phyloP scores from a whole-genome alignment of 1,284 basidiomycete species.

The Papiliotrema flavescens region DNA sequence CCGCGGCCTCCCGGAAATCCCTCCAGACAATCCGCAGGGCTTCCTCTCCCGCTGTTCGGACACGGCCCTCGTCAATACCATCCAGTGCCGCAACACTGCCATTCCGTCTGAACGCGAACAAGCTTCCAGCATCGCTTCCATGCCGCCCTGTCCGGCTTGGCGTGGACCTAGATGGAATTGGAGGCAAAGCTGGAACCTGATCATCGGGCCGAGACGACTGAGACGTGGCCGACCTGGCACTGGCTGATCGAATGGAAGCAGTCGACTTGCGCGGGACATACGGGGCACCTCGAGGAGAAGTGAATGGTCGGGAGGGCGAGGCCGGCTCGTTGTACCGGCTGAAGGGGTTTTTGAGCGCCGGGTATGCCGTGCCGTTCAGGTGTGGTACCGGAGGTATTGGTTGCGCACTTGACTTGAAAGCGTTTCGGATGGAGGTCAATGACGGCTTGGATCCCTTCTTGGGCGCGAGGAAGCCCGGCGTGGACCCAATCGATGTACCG shows the following conservation, averaged over 20 bases:
- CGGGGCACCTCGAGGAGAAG: slow-evolving; percentile 13
- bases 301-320: slow-evolving; percentile 20
- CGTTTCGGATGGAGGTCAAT: slow-evolving; percentile 61
- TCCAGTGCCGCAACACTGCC: slow-evolving; percentile 32
- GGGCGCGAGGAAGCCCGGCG: slow-evolving; percentile 48
- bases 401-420: slow-evolving; percentile 60
- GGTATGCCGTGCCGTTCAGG: slow-evolving; percentile 32
- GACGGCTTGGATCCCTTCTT: slow-evolving; percentile 80
- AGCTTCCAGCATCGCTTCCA: slow-evolving; percentile 39
- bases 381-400: slow-evolving; percentile 36
- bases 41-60: slow-evolving; percentile 71
- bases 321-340: slow-evolving; percentile 32
- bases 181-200: slow-evolving; percentile 37
- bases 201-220: slow-evolving; percentile 39
- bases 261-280: slow-evolving; percentile 32
- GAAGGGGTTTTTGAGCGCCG: slow-evolving; percentile 46
- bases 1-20: slow-evolving; percentile 71
- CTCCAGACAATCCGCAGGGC: slow-evolving; percentile 82
- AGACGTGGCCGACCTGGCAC: slow-evolving; percentile 37
- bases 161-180: slow-evolving; percentile 32
- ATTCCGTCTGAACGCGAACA: slow-evolving; percentile 25
- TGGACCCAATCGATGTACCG: slow-evolving; percentile 27
- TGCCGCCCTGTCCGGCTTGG: slow-evolving; percentile 32
- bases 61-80: slow-evolving; percentile 19
- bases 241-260: slow-evolving; percentile 33